Percentiles rank a stretch among this genome's conserved stretches.
Conservation (phyloP, 2,329 filamentous ascomycete genomes). For the Trichophyton simii region DNA sequence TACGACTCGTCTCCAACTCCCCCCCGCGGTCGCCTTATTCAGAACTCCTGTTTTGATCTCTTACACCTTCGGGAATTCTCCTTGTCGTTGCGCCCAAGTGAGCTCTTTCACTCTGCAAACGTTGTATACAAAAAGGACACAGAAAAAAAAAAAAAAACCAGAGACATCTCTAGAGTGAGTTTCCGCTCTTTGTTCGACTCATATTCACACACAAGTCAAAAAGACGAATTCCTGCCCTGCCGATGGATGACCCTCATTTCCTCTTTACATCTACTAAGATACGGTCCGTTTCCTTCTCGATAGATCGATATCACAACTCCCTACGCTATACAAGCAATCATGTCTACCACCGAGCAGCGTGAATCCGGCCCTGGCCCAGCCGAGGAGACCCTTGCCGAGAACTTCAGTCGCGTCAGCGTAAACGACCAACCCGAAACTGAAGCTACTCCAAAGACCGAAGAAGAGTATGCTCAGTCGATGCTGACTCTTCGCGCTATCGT, state of each 20-base stretch:
- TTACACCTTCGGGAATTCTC: background rate
- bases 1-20: constrained; percentile 20
- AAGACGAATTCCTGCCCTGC: background rate
- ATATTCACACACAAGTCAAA: background rate
- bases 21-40: constrained; percentile 16
- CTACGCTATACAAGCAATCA: constrained; percentile 23
- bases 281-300: background rate
- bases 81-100: background rate
- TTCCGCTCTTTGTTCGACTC: background rate
- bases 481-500: constrained; percentile 94
- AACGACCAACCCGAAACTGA: constrained; percentile 58
- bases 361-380: constrained; percentile 42
- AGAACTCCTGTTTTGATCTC: constrained; percentile 9
- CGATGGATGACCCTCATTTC: background rate
- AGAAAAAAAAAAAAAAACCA: background rate
- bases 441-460: constrained; percentile 76
- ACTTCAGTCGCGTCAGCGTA: constrained; percentile 54
- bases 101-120: background rate
- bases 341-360: constrained; percentile 47
- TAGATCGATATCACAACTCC: background rate
- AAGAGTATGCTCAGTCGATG: constrained; percentile 87
- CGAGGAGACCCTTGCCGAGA: constrained; percentile 49
- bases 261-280: background rate
- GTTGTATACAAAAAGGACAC: background rate
- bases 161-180: background rate